A percentile compares a stretch with the other conserved stretches of the same genome.
Conservation (phyloP, 2,329 filamentous ascomycete species). For the Fusarium solani-melongenae region DNA sequence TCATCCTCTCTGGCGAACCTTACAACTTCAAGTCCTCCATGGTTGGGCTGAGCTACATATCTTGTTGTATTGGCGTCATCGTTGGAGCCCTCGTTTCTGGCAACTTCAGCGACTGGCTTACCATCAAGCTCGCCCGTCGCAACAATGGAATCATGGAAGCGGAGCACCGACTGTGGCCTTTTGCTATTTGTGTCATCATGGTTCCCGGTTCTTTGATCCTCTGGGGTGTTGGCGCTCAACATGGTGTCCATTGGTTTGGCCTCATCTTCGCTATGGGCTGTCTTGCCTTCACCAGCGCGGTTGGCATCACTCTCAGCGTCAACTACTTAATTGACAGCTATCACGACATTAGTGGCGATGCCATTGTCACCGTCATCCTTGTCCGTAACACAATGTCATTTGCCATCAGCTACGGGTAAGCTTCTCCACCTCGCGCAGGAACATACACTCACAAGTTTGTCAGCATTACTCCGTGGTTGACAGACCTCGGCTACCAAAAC, state of each 20-base stretch:
- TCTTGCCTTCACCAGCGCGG: conserved; percentile 48
- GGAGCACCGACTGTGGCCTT: conserved; percentile 56
- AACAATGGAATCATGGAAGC: conserved; percentile 56
- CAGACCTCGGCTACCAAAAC: conserved; percentile 54
- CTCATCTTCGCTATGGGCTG: conserved; percentile 54
- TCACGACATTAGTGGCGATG: conserved; percentile 53
- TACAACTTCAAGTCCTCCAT: conserved; percentile 54
- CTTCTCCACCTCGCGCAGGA: accelerated
- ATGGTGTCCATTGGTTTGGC: conserved; percentile 55
- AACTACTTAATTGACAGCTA: conserved; percentile 56
- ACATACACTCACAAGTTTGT: neutral
- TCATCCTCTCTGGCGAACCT: conserved; percentile 50
- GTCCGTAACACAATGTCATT: conserved; percentile 53
- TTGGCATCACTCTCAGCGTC: conserved; percentile 52
- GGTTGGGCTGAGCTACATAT: conserved; percentile 53
- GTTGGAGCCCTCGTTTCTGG: conserved; percentile 47
- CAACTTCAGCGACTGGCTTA: conserved; percentile 51
- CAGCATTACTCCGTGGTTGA: conserved; percentile 61
- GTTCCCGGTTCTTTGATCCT: conserved; percentile 45
- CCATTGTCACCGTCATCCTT: conserved; percentile 53
- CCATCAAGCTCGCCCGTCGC: conserved; percentile 51
- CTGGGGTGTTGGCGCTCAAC: conserved; percentile 50
- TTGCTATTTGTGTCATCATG: conserved; percentile 46
- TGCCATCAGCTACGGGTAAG: conserved; percentile 47
- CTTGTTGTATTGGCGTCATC: conserved; percentile 49